Base-by-base conservation (phyloP, 2,329 filamentous ascomycete species). In the Calonectria pteridis region DNA sequence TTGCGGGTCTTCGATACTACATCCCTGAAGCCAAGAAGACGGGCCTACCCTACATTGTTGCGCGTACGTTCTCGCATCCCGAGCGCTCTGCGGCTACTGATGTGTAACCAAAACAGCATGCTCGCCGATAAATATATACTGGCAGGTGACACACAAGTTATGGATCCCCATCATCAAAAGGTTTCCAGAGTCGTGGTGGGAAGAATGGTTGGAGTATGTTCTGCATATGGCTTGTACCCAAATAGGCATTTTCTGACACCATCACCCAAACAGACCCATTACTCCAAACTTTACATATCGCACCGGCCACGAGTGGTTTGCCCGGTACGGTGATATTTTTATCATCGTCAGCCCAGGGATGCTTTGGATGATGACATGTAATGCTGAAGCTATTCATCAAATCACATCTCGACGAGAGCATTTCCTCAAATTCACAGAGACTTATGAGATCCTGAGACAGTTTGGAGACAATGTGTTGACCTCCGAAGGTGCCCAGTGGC, bases 391-490 rank as follows among this genome's bases (percentile, higher is more conserved):
- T 23, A 91, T 94, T 69, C 88, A 88, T 71, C 92, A 94, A 81
- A 89, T 96, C 67, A 91, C 91, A 1, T 86, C 88, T 5, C 87
- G 92, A 59, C 89, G 93, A 53, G 93, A 94, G 62, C 90, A 92
- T 73, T 96, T 96, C 79, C 93, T 92, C 55, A 86, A 86, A 76
- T 82, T 80, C 75, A 75, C 80, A 10, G 81, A 83, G 33, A 79
- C 78, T 26, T 87, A 86, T 77, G 79, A 76, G 70, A 82, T 85
- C 53, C 75, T 87, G 66, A 76, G 79, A 18, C 79, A 82, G 69
- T 96, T 93, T 81, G 94, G 94, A 43, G 88, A 91, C 70, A 96
- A 94, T 81, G 89, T 96, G 2, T 84, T 96, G 28, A 91, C 91
- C 0, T 91, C 92, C 2, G 94, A 96, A 82, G 94, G 94, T 1